Conservation (phyloP, 2,329 filamentous ascomycete genomes). For the Alternaria sp. region DNA sequence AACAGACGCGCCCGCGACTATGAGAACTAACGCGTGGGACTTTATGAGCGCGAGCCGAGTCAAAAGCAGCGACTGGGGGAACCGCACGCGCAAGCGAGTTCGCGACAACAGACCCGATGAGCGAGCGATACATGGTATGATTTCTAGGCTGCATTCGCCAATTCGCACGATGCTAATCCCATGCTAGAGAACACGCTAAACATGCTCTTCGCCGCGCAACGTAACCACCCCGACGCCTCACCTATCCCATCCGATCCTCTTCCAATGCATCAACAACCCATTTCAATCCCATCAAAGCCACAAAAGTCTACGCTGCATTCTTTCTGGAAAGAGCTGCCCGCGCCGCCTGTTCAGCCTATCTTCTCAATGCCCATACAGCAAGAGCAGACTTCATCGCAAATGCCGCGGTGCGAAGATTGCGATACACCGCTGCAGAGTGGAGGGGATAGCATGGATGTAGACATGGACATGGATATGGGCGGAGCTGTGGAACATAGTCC, state of each 20-base stretch:
- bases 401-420: slow-evolving; percentile 56
- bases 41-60: slow-evolving; percentile 37
- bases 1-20: slow-evolving; percentile 24
- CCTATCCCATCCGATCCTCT: slow-evolving; percentile 38
- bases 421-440: slow-evolving; percentile 47
- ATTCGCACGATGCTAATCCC: background rate
- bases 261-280: slow-evolving; percentile 19
- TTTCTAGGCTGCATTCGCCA: background rate
- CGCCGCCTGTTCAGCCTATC: slow-evolving; percentile 38
- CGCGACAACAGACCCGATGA: slow-evolving; percentile 67
- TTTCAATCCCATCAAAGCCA: slow-evolving; percentile 22
- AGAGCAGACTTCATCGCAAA: slow-evolving; percentile 12
- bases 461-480: slow-evolving; percentile 48
- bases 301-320: slow-evolving; percentile 59
- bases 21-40: slow-evolving; percentile 33
- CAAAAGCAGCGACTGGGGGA: slow-evolving; percentile 57
- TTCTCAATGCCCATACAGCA: slow-evolving; percentile 26
- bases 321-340: slow-evolving; percentile 56
- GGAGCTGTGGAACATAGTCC: slow-evolving; percentile 34
- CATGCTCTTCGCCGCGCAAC: slow-evolving; percentile 57
- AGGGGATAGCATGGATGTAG: slow-evolving; percentile 49
- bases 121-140: slow-evolving; percentile 62
- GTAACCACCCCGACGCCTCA: slow-evolving; percentile 39
- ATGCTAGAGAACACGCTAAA: slow-evolving; percentile 55
- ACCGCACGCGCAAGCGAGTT: slow-evolving; percentile 67